Base-by-base conservation (phyloP, 2,329 filamentous ascomycete genomes). In the Geosmithia putterillii region DNA sequence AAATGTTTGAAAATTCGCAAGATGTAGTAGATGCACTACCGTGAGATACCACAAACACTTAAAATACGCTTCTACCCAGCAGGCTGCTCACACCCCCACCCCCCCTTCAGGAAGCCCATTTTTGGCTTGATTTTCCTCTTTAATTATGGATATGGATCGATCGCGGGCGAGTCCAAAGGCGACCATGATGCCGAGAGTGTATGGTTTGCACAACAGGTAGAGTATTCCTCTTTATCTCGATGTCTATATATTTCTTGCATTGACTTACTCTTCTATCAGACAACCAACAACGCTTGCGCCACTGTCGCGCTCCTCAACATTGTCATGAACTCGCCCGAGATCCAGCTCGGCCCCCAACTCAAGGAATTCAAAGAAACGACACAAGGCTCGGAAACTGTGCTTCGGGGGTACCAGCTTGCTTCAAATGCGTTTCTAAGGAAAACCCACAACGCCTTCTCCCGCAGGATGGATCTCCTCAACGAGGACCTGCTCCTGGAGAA, bases 261-360 rank as follows among this genome's bases (percentile, higher is more conserved):
- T 54, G 35, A 57, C 21, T 22, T 21, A n/a, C 14, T 8, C 28
- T 32, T 22, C 8, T 28, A 19, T 6, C 10, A 90, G 81, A 87
- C 85, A 1, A 82, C 79, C 0, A 73, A 76, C 44, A 94, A 94
- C 60, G 83, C 87, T 21, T 98, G 92, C 62, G 92, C 87, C 18
- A 92, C 86, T n/a, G 78, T 95, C 39, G 88, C 92, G 3, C 70
- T 96, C 50, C 73, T 95, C 52, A 96, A 96, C 54, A 94, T 95
- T 47, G 67, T 95, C 55, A 94, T 95, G 76, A 96, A 96, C 56
- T 72, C 80, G 20, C 66, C 76, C 0, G 69, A 67, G 0, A 61
- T 87, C 3, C 64, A 78, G 10, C 71, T 95, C 6, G 87, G 88
- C 4, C 63, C 76, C n/a, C 70, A 81, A 46, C 71, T 96, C 1